These are phyloP conservation scores for Noccaea caerulescens DNA, from an alignment of 345 rosid genomes.

Conservation along the genomic window DNA sequence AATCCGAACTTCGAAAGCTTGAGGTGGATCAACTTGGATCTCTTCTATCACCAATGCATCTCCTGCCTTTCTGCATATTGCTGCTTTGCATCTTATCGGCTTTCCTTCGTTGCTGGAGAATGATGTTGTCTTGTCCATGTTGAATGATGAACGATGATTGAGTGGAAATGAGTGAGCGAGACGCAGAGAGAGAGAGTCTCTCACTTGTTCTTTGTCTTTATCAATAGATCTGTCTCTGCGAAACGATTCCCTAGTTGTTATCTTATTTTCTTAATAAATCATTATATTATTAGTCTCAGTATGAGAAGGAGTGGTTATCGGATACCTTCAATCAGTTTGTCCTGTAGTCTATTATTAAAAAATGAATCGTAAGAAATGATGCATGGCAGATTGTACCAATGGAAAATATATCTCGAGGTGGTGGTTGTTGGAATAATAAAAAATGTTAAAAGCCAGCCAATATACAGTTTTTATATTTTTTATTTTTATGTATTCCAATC, in stretches of 20 bases:
- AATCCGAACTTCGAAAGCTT: conserved; percentile 70
- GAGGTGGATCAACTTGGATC: conserved; percentile 72
- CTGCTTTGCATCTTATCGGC: conserved; percentile 72
- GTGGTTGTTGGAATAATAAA: no score
- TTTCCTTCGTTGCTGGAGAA: conserved; percentile 44
- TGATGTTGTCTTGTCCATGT: conserved; percentile 10
- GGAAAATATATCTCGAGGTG: no score
- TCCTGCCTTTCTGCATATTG: conserved; percentile 57
- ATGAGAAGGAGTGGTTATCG: not conserved
- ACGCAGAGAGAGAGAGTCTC: not conserved
- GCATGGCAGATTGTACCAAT: no score
- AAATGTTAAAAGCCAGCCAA: no score
- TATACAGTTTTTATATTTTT: no score
- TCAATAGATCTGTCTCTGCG: not conserved
- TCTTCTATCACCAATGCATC: conserved; percentile 63
- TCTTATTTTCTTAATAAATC: not conserved
- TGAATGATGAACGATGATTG: not conserved
- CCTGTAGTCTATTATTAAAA: not conserved
- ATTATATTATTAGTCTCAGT: no score
- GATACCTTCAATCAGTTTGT: not conserved
- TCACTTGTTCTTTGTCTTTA: not conserved
- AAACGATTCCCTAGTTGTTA: conserved; percentile 4
- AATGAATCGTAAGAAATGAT: not conserved
- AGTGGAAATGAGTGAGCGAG: not conserved
- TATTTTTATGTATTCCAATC: no score